phyloP scores from a whole-genome alignment of 805 yeast genomes.

The Ogataea glucozyma region DNA sequence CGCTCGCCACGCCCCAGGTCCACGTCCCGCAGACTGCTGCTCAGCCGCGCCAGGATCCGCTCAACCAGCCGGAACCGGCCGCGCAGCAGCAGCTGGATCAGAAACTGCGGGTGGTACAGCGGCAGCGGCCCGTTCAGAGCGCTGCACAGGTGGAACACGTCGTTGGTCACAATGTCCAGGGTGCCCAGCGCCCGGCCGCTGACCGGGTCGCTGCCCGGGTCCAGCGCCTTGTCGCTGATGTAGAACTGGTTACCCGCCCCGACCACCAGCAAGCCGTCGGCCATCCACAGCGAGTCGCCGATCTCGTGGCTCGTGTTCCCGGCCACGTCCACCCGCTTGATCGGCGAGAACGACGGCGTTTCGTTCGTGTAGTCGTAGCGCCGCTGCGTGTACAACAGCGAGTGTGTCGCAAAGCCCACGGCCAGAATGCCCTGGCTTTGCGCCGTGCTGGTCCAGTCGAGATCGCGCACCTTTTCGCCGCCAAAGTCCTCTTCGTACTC shows the following conservation, averaged over 20 bases:
- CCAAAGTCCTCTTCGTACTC: slow-evolving; percentile 57
- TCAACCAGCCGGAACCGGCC: slow-evolving; percentile 58
- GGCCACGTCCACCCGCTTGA: slow-evolving; percentile 70
- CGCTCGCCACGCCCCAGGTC: slow-evolving; percentile 37
- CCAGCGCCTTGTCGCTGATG: slow-evolving; percentile 70
- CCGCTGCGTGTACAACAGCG: slow-evolving; percentile 73
- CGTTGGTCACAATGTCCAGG: slow-evolving; percentile 52
- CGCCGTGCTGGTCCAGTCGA: slow-evolving; percentile 84
- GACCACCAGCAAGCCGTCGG: slow-evolving; percentile 73
- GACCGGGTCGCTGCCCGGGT: slow-evolving; percentile 48
- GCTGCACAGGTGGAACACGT: slow-evolving; percentile 67
- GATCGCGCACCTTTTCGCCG: slow-evolving; percentile 51
- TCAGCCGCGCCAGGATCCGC: slow-evolving; percentile 55
- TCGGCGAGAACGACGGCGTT: slow-evolving; percentile 73
- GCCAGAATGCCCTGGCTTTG: slow-evolving; percentile 72
- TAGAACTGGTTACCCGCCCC: slow-evolving; percentile 91
- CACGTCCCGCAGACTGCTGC: slow-evolving; percentile 53
- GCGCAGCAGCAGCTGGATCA: slow-evolving; percentile 71
- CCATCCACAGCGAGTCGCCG: slow-evolving; percentile 88
- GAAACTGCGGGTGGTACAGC: slow-evolving; percentile 83
- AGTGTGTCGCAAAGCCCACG: slow-evolving; percentile 68
- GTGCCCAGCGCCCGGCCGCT: slow-evolving; percentile 59
- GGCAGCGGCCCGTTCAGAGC: slow-evolving; percentile 90
- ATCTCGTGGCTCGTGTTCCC: slow-evolving; percentile 75
- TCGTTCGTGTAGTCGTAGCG: slow-evolving; percentile 86